Evolutionary conservation across 768 basidiomycete genomes (phyloP), one percentile per base, ranked within the genome.

Genomic region (Cubamyces sp.): DNA sequence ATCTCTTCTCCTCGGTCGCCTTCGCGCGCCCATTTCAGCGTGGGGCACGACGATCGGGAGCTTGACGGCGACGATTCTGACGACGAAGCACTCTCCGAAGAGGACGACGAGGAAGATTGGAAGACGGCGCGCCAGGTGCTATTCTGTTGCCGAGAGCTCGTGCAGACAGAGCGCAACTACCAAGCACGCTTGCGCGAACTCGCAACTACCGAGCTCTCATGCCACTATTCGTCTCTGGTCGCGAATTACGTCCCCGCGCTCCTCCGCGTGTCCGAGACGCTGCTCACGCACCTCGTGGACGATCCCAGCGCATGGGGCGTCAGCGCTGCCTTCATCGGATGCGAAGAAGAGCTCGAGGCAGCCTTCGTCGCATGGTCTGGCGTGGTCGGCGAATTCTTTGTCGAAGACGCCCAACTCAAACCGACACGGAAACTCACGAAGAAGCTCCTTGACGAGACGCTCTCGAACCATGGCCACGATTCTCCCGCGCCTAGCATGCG

Each of bases 281-380:
- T 88, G 43, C 65, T 87, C n/a, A 73, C 72, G 19, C 73, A 74
- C n/a, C 79, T 87, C 69, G 78, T 83, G 37, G 78, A 79, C 46
- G 87, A 89, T 56, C 88, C 87, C 15, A 87, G 85, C 46, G 85
- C 84, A 3, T 82, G 80, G 77, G 88, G 88, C 9, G 82, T 89
- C 30, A 82, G 85, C 12, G 76, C 79, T 5, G 84, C 88, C 7
- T 86, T 90, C 64, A 74, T 88, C 25, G 73, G 78, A 0, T 77
- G 75, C 50, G 81, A 86, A 67, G 78, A 81, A 26, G 75, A 76
- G n/a, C 70, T 89, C 21, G 84, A 87, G 64, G 69, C 70, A 14
- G 81, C 86, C 1, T 82, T 88, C 62, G 79, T 87, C 49, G 76
- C 78, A 1, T 90, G 87, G 84, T 68, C 82, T 57, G 75, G 78